Evolutionary conservation across 163 green algal species (phyloP).

Genomic region (Coccomyxa subellipsoidea): DNA sequence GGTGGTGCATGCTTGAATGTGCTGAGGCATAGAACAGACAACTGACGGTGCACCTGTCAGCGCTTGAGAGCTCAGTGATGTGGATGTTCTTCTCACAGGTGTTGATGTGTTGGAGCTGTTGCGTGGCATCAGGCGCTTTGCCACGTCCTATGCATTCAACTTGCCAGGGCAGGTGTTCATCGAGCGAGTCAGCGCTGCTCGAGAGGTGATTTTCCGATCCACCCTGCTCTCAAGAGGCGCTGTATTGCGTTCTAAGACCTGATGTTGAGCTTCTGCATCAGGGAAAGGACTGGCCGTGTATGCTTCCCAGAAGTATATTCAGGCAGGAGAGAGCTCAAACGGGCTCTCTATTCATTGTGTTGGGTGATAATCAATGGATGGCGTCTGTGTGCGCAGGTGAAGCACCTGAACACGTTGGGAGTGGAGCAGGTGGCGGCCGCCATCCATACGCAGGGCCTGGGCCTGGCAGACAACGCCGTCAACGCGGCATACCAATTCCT

Average conservation of each 20-base stretch:
- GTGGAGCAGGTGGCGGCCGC: not conserved
- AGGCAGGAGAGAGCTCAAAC: too few relatives aligned
- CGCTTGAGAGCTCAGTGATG: not conserved
- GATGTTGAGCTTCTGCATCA: too few relatives aligned
- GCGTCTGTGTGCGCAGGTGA: not conserved
- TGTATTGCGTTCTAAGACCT: too few relatives aligned
- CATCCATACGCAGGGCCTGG: constrained; percentile 4
- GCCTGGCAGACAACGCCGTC: constrained; percentile 1
- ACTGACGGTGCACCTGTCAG: too few relatives aligned
- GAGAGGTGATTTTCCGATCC: not conserved
- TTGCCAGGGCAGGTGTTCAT: constrained; percentile 7
- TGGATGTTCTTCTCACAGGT: not conserved
- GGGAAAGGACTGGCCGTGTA: too few relatives aligned
- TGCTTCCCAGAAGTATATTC: too few relatives aligned
- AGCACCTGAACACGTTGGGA: constrained; percentile 9
- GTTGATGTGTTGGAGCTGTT: constrained; percentile 16
- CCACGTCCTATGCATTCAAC: constrained; percentile 4
- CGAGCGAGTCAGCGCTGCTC: not conserved
- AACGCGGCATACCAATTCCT: constrained; percentile 19
- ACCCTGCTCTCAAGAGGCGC: not conserved
- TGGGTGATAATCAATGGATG: too few relatives aligned
- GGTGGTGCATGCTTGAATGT: too few relatives aligned
- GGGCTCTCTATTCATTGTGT: too few relatives aligned
- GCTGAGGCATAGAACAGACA: too few relatives aligned
- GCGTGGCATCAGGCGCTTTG: constrained; percentile 6